These are phyloP conservation scores for Linum tenue DNA, from an alignment of 345 rosid species.

Conservation along the genomic window DNA sequence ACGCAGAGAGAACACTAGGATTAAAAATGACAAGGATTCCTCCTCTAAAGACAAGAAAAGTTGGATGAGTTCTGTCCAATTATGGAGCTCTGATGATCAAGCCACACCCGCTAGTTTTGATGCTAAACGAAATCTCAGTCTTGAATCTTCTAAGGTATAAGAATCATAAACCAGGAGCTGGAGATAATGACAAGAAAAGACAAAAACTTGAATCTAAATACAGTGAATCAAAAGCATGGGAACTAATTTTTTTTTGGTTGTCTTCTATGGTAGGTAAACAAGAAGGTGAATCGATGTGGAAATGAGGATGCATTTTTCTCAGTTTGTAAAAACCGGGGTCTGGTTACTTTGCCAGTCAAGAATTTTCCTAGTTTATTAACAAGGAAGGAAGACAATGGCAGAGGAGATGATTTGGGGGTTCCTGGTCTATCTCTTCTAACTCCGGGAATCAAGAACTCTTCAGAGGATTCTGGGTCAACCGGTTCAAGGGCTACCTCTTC, in stretches of 20 bases:
- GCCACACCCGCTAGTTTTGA: slow-evolving; percentile 16
- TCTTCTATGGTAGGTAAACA: slow-evolving; percentile 31
- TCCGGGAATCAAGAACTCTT: slow-evolving; percentile 41
- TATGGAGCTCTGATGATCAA: slow-evolving; percentile 38
- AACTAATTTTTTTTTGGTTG: background rate
- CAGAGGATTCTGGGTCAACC: slow-evolving; percentile 45
- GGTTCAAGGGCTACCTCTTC: slow-evolving; percentile 32
- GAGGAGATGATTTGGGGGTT: slow-evolving; percentile 15
- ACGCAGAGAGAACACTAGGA: slow-evolving; percentile 13
- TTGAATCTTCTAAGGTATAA: slow-evolving; percentile 35
- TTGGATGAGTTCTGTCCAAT: slow-evolving; percentile 66
- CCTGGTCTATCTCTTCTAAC: slow-evolving; percentile 44
- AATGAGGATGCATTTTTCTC: slow-evolving; percentile 22
- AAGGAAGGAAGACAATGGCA: slow-evolving; percentile 12
- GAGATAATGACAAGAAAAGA: no score
- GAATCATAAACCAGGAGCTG: background rate
- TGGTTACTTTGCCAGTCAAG: slow-evolving; percentile 33
- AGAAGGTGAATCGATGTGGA: slow-evolving; percentile 23
- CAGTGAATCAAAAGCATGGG: background rate
- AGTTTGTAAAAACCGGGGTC: slow-evolving; percentile 25
- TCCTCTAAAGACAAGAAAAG: slow-evolving; percentile 42
- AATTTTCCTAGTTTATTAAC: slow-evolving; percentile 7
- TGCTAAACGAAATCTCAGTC: slow-evolving; percentile 25
- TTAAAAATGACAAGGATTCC: slow-evolving; percentile 27
- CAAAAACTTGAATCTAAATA: background rate